Conservation (phyloP, 1,284 basidiomycete species). For the Fomitopsis schrenkii region DNA sequence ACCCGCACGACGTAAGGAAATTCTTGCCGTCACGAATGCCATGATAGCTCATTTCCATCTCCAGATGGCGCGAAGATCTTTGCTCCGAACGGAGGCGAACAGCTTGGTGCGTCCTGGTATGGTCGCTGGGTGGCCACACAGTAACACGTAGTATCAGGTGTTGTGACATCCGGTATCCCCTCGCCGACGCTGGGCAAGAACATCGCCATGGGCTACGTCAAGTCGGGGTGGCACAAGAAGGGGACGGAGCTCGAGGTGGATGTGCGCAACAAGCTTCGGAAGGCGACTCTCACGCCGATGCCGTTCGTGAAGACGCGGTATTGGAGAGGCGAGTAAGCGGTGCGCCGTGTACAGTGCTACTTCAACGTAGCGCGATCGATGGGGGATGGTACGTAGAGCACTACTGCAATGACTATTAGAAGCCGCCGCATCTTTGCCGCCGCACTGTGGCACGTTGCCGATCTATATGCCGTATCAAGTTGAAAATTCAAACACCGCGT, state of each 20-base stretch:
- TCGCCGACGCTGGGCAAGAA: constrained; percentile 89
- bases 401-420: too few species aligned
- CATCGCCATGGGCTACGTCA: constrained; percentile 94
- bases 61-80: constrained; percentile 82
- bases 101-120: constrained; percentile 46
- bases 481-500: too few species aligned
- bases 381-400: too few species aligned
- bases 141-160: constrained; percentile 36
- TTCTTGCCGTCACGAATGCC: neutral
- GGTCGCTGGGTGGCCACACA: neutral
- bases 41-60: neutral
- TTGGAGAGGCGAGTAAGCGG: constrained; percentile 47
- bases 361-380: neutral
- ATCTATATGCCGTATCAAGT: too few species aligned
- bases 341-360: neutral
- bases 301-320: constrained; percentile 78
- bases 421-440: too few species aligned
- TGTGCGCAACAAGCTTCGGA: constrained; percentile 71
- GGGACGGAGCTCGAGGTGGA: constrained; percentile 81
- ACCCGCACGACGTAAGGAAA: constrained; percentile 72
- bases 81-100: constrained; percentile 46
- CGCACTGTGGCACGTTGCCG: too few species aligned
- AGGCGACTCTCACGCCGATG: constrained; percentile 71
- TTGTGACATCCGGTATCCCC: constrained; percentile 93
- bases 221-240: constrained; percentile 83